Evolutionary conservation across 495 filamentous ascomycete genomes (phyloP).

Genomic region (Lindgomyces ingoldianus): DNA sequence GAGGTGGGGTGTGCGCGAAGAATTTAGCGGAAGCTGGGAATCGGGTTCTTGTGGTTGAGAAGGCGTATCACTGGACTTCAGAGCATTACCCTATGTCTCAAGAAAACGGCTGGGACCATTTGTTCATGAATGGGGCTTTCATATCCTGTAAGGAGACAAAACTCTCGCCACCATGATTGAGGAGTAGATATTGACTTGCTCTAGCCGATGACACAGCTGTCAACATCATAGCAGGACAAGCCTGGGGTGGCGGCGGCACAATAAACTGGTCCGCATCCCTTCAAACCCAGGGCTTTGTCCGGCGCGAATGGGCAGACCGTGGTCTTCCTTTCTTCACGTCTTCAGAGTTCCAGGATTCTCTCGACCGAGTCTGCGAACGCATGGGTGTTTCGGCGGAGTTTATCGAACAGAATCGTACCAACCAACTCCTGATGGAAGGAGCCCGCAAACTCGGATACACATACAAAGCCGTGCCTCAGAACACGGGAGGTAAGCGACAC

Average conservation of each 20-base stretch:
- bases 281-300: constrained; percentile 77
- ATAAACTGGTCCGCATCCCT: constrained; percentile 87
- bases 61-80: constrained; percentile 70
- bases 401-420: constrained; percentile 70
- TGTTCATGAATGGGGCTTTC: constrained; percentile 54
- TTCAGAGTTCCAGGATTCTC: constrained; percentile 68
- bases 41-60: constrained; percentile 79
- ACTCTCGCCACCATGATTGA: not conserved
- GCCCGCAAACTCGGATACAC: constrained; percentile 72
- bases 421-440: constrained; percentile 71
- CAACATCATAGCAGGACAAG: constrained; percentile 65
- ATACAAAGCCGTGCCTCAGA: constrained; percentile 73
- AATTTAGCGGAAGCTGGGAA: constrained; percentile 74
- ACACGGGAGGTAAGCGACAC: constrained; percentile 69
- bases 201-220: constrained; percentile 63
- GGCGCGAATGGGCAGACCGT: constrained; percentile 76
- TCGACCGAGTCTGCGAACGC: constrained; percentile 70
- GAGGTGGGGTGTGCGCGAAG: constrained; percentile 81
- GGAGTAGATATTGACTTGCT: constrained; percentile 1
- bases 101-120: constrained; percentile 54
- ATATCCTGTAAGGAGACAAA: constrained; percentile 27
- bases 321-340: constrained; percentile 78
- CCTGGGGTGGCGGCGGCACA: constrained; percentile 84
- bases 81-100: constrained; percentile 73
- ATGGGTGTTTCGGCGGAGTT: constrained; percentile 76